phyloP scores from a whole-genome alignment of 495 filamentous ascomycete genomes.

The Daldinia decipiens region DNA sequence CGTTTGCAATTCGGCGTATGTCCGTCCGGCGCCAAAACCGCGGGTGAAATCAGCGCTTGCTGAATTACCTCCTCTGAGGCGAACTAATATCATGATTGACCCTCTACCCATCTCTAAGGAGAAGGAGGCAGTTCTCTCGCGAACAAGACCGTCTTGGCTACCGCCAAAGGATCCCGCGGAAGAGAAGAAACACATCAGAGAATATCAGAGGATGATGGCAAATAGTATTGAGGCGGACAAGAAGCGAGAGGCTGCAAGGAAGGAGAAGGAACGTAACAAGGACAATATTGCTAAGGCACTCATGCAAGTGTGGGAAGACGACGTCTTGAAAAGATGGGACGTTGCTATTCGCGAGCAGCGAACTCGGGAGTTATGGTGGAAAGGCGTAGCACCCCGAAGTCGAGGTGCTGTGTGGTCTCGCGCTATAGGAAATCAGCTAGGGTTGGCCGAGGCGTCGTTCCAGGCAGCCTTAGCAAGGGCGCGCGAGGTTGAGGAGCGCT shows the following conservation, averaged over 20 bases:
- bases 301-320: constrained; percentile 85
- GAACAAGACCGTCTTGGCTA: constrained; percentile 93
- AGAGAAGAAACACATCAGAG: constrained; percentile 87
- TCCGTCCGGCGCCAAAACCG: constrained; percentile 57
- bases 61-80: constrained; percentile 83
- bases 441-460: constrained; percentile 78
- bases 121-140: constrained; percentile 90
- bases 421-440: constrained; percentile 90
- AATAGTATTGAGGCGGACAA: constrained; percentile 75
- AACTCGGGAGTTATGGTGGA: constrained; percentile 94
- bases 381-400: constrained; percentile 80
- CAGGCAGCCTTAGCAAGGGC: constrained; percentile 80
- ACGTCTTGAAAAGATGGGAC: constrained; percentile 89
- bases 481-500: constrained; percentile 68
- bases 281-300: constrained; percentile 73
- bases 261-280: constrained; percentile 58
- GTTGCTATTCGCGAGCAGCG: constrained; percentile 74
- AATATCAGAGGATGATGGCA: constrained; percentile 95
- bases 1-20: constrained; percentile 31
- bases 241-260: constrained; percentile 62
- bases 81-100: constrained; percentile 94
- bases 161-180: constrained; percentile 94
- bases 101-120: constrained; percentile 95
- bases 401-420: constrained; percentile 86
- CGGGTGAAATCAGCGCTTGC: constrained; percentile 64